Conservation (phyloP, 257 asterid genomes). For the Coffea eugenioides region DNA sequence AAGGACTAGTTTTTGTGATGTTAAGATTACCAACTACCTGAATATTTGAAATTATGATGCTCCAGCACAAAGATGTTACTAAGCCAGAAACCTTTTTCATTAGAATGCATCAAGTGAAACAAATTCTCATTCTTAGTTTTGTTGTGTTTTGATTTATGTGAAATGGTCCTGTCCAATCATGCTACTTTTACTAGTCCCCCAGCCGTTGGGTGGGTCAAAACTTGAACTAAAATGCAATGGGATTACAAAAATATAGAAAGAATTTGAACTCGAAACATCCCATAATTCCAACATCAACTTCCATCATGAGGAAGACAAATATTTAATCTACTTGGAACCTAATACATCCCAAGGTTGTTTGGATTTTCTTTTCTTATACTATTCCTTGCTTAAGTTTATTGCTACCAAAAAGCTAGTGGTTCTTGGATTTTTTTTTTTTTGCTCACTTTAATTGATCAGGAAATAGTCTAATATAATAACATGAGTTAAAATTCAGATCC, state of each 20-base stretch:
- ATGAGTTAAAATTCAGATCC: slow-evolving; percentile 2
- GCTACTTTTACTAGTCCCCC: background rate
- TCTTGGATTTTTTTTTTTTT: background rate
- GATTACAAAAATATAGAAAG: background rate
- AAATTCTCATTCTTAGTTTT: background rate
- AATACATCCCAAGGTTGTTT: background rate
- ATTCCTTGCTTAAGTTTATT: background rate
- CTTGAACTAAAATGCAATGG: background rate
- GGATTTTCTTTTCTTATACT: background rate
- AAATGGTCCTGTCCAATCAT: background rate
- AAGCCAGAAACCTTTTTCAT: background rate
- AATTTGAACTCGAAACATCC: background rate
- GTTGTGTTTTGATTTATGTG: background rate
- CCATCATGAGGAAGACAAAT: background rate
- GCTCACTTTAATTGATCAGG: background rate
- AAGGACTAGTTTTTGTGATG: background rate
- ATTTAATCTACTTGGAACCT: background rate
- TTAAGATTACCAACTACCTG: background rate
- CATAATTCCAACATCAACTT: background rate
- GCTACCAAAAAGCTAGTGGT: background rate
- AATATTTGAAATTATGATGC: background rate
- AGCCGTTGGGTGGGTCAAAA: background rate
- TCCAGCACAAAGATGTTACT: background rate
- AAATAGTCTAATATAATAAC: background rate
- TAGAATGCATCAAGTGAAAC: background rate